Evolutionary conservation across 2,329 filamentous ascomycete species (phyloP), one percentile per base, ranked within the genome.

Genomic region (Aspergillus hiratsukae): DNA sequence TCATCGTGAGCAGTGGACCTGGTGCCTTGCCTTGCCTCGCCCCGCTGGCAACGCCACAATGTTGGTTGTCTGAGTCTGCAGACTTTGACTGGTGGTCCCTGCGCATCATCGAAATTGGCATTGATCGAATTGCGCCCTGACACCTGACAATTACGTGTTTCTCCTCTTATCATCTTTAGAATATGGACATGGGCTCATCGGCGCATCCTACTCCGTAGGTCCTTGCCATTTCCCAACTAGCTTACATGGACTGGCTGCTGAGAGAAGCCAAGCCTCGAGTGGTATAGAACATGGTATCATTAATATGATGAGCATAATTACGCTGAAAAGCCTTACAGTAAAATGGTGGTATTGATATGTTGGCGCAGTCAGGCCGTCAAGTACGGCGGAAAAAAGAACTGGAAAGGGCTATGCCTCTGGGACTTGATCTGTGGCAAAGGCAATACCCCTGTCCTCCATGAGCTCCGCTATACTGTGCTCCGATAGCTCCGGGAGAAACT

Each of bases 401-500:
- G 40, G 35, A 55, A 28, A 48, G 29, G 23, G 8, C 25, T 27
- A 50, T 27, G 23, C 31, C 31, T 17, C 40, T 25, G 52, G 35
- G 61, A 49, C 49, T 62, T 56, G 58, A 48, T 52, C 58, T 52
- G 63, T 52, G 40, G 58, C 57, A 37, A 64, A 49, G 35, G 61
- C 55, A 28, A 74, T 64, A 50, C 91, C 78, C 66, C 90, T 82
- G 73, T 91, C 88, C 61, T 85, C 86, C 82, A 89, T 84, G 55
- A 96, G 74, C 66, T 91, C 89, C 54, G 80, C 79, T 29, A 90
- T 82, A 40, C 86, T 85, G 69, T 84, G 86, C 66, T 90, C 88
- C 53, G 81, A 81, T 66, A 97, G 72, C 76, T 99, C 94, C 4
- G 94, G 94, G 69, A 96, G 83, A 59, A 97, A 74, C 61, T 88